Conservation (phyloP, 2,329 filamentous ascomycete species). For the Nothophaeocryptopus gaeumannii region DNA sequence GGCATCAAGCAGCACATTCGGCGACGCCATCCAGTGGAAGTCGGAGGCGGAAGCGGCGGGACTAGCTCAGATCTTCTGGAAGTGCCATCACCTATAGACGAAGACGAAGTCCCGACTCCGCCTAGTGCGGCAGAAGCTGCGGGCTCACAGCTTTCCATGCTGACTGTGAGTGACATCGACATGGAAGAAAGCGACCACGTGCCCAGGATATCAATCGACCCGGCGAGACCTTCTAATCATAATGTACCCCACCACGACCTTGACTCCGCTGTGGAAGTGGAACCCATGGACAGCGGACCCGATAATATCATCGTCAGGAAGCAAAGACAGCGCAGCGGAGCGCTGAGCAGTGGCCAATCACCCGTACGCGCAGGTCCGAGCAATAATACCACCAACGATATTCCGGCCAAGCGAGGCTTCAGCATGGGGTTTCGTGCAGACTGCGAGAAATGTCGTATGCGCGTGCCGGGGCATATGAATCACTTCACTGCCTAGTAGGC, state of each 20-base stretch:
- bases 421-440: constrained; percentile 51
- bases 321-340: constrained; percentile 37
- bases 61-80: constrained; percentile 31
- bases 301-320: constrained; percentile 32
- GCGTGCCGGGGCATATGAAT: constrained; percentile 51
- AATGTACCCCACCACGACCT: constrained; percentile 9
- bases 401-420: constrained; percentile 35
- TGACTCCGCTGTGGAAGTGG: constrained; percentile 19
- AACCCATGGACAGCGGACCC: constrained; percentile 24
- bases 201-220: constrained; percentile 26
- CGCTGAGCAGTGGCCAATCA: constrained; percentile 32
- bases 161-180: constrained; percentile 38
- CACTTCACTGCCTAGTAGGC: constrained; percentile 39
- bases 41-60: constrained; percentile 6
- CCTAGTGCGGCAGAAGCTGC: constrained; percentile 34
- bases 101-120: constrained; percentile 37
- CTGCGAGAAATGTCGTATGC: constrained; percentile 48
- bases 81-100: constrained; percentile 36
- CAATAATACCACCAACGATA: background rate
- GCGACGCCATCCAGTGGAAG: constrained; percentile 33
- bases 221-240: constrained; percentile 17
- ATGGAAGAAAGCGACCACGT: constrained; percentile 29
- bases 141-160: constrained; percentile 36
- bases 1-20: constrained; percentile 28
- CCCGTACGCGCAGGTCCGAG: constrained; percentile 20